Evolutionary conservation across 208 protist species (phyloP).

Genomic region (Trypanosoma boissoni): DNA sequence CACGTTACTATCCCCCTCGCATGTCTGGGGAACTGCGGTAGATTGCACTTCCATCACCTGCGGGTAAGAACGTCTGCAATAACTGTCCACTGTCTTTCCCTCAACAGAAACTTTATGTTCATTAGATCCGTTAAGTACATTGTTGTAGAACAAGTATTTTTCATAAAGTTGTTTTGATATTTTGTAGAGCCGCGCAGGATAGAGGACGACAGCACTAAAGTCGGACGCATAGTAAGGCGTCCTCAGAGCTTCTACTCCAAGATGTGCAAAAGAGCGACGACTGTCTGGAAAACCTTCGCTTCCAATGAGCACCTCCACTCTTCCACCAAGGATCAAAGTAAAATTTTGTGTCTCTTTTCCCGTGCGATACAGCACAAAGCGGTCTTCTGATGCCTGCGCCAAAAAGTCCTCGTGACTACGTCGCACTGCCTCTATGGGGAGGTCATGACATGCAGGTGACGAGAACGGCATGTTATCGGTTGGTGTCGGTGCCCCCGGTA

Average conservation of each 20-base stretch:
- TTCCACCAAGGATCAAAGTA: constrained; percentile 70
- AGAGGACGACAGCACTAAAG: constrained; percentile 73
- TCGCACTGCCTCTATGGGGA: neutral
- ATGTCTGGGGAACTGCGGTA: too few species aligned
- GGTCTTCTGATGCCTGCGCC: constrained; percentile 32
- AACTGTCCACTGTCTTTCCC: too few species aligned
- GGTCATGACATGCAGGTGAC: neutral
- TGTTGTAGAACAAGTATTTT: constrained; percentile 50
- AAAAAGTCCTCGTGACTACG: constrained; percentile 29
- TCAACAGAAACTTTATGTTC: too few species aligned
- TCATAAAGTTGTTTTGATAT: constrained; percentile 56
- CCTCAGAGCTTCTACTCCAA: constrained; percentile 76
- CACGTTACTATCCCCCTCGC: too few species aligned
- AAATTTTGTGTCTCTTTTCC: constrained; percentile 53
- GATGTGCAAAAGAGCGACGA: constrained; percentile 58
- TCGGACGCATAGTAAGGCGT: constrained; percentile 61
- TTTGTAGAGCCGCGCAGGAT: constrained; percentile 58
- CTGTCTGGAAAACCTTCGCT: constrained; percentile 46
- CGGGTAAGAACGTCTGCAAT: too few species aligned
- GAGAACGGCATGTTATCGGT: neutral
- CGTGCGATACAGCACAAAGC: constrained; percentile 64
- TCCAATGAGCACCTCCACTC: constrained; percentile 66
- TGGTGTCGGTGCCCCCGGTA: neutral
- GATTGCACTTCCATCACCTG: too few species aligned
- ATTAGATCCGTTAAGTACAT: constrained; percentile 23